Base-by-base conservation (phyloP, 1,284 basidiomycete genomes). In the Sphaerobolus stellatus region DNA sequence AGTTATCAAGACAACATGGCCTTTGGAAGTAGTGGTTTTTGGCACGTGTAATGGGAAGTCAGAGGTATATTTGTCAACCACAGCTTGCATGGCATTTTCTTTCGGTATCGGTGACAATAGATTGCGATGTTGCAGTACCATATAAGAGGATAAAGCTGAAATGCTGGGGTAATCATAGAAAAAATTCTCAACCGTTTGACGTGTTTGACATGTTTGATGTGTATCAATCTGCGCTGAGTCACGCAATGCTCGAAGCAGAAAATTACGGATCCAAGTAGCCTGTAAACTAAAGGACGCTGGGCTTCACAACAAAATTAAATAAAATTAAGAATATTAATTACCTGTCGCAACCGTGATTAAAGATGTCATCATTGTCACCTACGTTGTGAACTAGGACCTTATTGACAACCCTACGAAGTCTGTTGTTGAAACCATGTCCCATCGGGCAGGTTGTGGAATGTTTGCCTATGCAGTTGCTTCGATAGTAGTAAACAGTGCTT, bases 301-400 rank as follows among this genome's bases (percentile, higher is more conserved):
- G 9, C 7, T 25, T 22, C 5, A n/a, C n/a, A n/a, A n/a, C n/a
- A 7, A 47, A 30, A 45, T 20, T 25, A 20, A 9, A 33, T 8
- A 24, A 28, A 4, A 16, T 5, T 31, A 14, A 25, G 29, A 18
- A 18, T n/a, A 6, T 22, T 6, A 27, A 4, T 27, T 7, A 75
- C 76, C 75, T 76, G 57, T 78, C 75, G 51, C 72, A 72, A 5
- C 75, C 75, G 25, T 65, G 61, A 20, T 70, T 65, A 60, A 78
- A 78, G 5, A 78, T 58, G 52, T 78, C 75, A 13, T 63, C 69
- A n/a, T 61, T 54, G 48, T 74, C 71, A 5, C 30, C 11, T 16
- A 59, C 41, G 6, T 16, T 29, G 22, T 29, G 31, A 25, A 28
- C 11, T 16, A 29, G 24, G 13, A 22, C 46, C 18, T 56, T 55